Base-by-base conservation (phyloP, 352 stramenopile genomes). In the Globisporangium cylindrosporum region DNA sequence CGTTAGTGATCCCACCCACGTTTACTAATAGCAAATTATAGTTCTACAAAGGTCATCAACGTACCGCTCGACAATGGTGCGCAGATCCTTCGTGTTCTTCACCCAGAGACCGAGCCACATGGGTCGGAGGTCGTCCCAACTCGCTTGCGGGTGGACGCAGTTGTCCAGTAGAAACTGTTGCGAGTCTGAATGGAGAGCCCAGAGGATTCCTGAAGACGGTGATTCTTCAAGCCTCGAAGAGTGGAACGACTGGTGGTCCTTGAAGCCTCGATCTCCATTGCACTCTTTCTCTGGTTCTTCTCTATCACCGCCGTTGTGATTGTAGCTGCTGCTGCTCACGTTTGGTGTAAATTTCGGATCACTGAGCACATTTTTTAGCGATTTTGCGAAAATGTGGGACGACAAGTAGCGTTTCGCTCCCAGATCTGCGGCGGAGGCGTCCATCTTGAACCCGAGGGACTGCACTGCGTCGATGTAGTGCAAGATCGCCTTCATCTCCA, bases 51-150 rank as follows among this genome's bases (percentile, higher is more conserved):
- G 4, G 15, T 18, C 20, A 58, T 38, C 4, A 10, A 62, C 67
- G 6, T 65, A 92, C 75, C 84, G 76, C 54, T 95, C 88, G 8
- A 93, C 68, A 58, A 93, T 83, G 22, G 58, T 68, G 53, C 86
- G 76, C 32, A 95, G 60, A 51, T 93, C 80, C 58, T 84, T 86
- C 0, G 86, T 79, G 69, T 94, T 85, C 61, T 90, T 90, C 34
- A 95, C 75, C 88, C 88, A 95, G 27, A 95, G 70, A 29, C 82
- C 86, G 12, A 92, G 70, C 88, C 88, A 95, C 64, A 93, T 71
- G 24, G 83, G 83, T 14, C 79, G 77, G 15, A 93, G 61, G 1
- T 86, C 77, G 4, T 84, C 70, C 88, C 88, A 95, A n/a, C 73
- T 78, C 61, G 88, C 79, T 48, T 82, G 69, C 1, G 79, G 72